phyloP scores from a whole-genome alignment of 1,139 yeast genomes.

The Zygosaccharomyces pseudobailii region DNA sequence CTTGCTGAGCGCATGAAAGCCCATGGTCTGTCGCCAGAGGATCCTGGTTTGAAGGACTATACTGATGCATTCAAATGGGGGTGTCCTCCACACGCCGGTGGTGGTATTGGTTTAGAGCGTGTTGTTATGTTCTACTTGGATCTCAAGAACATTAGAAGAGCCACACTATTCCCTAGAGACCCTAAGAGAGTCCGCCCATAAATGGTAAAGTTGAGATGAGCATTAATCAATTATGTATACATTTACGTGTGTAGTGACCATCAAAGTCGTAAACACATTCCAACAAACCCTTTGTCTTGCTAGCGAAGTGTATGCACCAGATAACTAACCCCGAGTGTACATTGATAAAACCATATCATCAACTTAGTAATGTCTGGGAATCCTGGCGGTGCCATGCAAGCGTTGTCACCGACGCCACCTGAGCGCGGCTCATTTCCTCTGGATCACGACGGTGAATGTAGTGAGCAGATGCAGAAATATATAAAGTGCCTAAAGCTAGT shows the following conservation, averaged over 20 bases:
- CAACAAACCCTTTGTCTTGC: background rate
- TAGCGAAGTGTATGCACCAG: too few relatives aligned
- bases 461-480: slow-evolving; percentile 66
- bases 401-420: slow-evolving; percentile 86
- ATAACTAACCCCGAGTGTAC: background rate
- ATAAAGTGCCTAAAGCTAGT: slow-evolving; percentile 74
- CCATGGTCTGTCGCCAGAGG: slow-evolving; percentile 76
- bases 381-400: slow-evolving; percentile 42
- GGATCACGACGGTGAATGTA: slow-evolving; percentile 88
- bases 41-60: slow-evolving; percentile 83
- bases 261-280: background rate
- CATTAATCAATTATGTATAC: background rate
- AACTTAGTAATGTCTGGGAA: slow-evolving; percentile 30
- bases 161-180: slow-evolving; percentile 97
- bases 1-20: slow-evolving; percentile 74
- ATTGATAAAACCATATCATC: background rate
- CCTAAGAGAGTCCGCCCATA: slow-evolving; percentile 90
- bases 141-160: slow-evolving; percentile 94
- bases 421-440: slow-evolving; percentile 94
- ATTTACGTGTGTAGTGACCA: slow-evolving; percentile 2
- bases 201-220: slow-evolving; percentile 4
- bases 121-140: slow-evolving; percentile 97
- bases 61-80: slow-evolving; percentile 90
- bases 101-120: slow-evolving; percentile 98
- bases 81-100: slow-evolving; percentile 99